These are phyloP conservation scores for Oryza longistaminata DNA, from an alignment of 176 grass and related monocot species.

Conservation along the genomic window DNA sequence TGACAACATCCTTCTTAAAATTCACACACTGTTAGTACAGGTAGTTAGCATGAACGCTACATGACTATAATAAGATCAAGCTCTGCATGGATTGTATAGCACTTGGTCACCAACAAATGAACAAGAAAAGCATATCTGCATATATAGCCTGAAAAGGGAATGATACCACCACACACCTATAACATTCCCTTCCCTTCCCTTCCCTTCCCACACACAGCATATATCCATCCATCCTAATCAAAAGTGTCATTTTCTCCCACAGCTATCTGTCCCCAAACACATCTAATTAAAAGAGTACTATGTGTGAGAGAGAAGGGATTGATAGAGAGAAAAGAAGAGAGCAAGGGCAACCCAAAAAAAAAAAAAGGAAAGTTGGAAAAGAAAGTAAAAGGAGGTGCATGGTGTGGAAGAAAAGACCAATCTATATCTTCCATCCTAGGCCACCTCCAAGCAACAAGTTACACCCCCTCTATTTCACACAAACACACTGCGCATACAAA, in stretches of 20 bases:
- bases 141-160: conserved; percentile 43
- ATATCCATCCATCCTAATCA: conserved; percentile 45
- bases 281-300: conserved; percentile 24
- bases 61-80: background rate
- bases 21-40: background rate
- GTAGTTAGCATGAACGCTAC: background rate
- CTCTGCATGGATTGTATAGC: background rate
- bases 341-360: background rate
- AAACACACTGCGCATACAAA: conserved; percentile 39
- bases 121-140: conserved; percentile 12
- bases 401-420: conserved; percentile 58
- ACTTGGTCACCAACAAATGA: conserved; percentile 33
- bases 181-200: conserved; percentile 33
- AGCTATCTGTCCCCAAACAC: conserved; percentile 51
- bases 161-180: conserved; percentile 42
- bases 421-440: conserved; percentile 51
- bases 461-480: conserved; percentile 39
- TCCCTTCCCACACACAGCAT: conserved; percentile 27
- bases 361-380: background rate
- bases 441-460: conserved; percentile 41
- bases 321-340: background rate
- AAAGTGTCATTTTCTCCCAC: conserved; percentile 55
- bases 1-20: background rate
- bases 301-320: conserved; percentile 22
- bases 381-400: conserved; percentile 38